Evolutionary conservation across 306 rosid species (phyloP).

Genomic region (Bauhinia variegata): DNA sequence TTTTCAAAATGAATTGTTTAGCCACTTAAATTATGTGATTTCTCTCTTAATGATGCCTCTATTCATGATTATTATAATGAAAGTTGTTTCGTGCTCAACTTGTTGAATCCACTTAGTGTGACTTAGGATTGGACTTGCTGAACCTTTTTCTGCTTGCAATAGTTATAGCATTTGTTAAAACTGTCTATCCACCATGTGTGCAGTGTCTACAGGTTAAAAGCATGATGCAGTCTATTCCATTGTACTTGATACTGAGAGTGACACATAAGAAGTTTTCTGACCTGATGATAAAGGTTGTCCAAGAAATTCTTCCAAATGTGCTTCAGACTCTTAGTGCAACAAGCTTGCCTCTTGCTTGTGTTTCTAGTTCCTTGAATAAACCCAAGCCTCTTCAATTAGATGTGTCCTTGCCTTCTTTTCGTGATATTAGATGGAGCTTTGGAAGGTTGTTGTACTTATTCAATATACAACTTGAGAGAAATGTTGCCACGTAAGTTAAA

Average conservation of each 20-base stretch:
- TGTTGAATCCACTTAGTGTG: slow-evolving; percentile 25
- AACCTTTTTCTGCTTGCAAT: neutral
- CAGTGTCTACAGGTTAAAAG: slow-evolving; percentile 59
- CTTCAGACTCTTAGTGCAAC: slow-evolving; percentile 52
- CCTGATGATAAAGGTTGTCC: slow-evolving; percentile 48
- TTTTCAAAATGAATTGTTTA: neutral
- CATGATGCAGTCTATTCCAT: slow-evolving; percentile 47
- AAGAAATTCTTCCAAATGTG: slow-evolving; percentile 45
- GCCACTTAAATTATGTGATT: neutral
- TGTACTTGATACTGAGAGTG: slow-evolving; percentile 56
- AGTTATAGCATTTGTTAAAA: slow-evolving; percentile 21
- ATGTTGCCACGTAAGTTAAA: slow-evolving; percentile 89
- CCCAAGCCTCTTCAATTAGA: slow-evolving; percentile 79
- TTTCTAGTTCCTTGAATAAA: slow-evolving; percentile 76
- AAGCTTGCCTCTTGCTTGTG: slow-evolving; percentile 77
- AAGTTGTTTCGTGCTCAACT: slow-evolving; percentile 23
- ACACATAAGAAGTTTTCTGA: slow-evolving; percentile 37
- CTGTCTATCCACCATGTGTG: slow-evolving; percentile 35
- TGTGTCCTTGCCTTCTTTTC: slow-evolving; percentile 75
- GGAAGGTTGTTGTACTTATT: slow-evolving; percentile 75
- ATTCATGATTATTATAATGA: neutral
- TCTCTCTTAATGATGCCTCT: neutral
- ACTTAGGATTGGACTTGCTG: slow-evolving; percentile 25
- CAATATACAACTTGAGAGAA: slow-evolving; percentile 83
- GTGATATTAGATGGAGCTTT: slow-evolving; percentile 74